Evolutionary conservation across 192 early-diverging fungal species (phyloP).

Genomic region (Rhizophagus clarus): DNA sequence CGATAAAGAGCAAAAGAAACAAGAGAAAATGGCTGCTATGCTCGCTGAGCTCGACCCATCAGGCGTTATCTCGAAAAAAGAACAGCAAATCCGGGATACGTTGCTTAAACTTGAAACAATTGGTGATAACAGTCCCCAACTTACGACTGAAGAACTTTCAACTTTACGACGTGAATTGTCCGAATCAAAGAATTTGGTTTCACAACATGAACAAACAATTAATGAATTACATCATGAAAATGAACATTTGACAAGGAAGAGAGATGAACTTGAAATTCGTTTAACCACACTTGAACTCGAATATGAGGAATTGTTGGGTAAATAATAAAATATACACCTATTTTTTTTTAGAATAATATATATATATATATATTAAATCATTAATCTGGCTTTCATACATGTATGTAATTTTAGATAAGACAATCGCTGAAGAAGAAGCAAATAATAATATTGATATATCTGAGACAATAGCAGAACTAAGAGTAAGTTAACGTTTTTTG

Average conservation of each 20-base stretch:
- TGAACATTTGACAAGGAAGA: slow-evolving; percentile 54
- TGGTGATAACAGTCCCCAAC: slow-evolving; percentile 44
- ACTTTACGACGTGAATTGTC: slow-evolving; percentile 72
- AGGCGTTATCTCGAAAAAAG: slow-evolving; percentile 73
- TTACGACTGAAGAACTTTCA: slow-evolving; percentile 65
- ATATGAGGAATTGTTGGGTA: slow-evolving; percentile 79
- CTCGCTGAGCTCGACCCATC: slow-evolving; percentile 80
- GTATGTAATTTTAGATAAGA: slow-evolving; percentile 45
- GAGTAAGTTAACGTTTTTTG: slow-evolving; percentile 42
- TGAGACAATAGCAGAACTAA: slow-evolving; percentile 83
- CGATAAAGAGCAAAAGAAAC: slow-evolving; percentile 78
- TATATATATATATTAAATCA: not conserved
- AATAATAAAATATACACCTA: not conserved
- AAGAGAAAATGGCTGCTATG: slow-evolving; percentile 85
- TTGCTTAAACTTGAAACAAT: slow-evolving; percentile 68
- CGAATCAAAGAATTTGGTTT: slow-evolving; percentile 62
- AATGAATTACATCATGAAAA: slow-evolving; percentile 63
- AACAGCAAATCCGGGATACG: slow-evolving; percentile 71
- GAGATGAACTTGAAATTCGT: slow-evolving; percentile 69
- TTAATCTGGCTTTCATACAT: too few species aligned
- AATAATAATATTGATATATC: slow-evolving; percentile 56
- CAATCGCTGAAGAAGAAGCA: slow-evolving; percentile 70
- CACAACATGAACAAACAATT: slow-evolving; percentile 67
- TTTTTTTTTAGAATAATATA: not conserved
- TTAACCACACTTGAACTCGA: slow-evolving; percentile 73